Base-by-base conservation (phyloP, 257 asterid genomes). In the Solanum medicagineum region DNA sequence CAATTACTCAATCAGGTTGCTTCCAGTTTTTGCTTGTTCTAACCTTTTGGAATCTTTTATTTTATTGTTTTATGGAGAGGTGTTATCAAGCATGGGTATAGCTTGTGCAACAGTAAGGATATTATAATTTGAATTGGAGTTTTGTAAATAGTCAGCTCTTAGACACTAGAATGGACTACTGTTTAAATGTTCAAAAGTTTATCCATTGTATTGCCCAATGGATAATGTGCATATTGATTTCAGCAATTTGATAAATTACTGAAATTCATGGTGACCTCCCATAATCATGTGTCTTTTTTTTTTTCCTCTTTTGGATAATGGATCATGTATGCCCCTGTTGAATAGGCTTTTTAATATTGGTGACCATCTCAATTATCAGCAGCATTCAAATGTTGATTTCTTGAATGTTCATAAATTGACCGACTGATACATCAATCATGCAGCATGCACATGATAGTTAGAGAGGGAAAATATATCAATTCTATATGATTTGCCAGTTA, bases 1-100 rank as follows among this genome's bases (percentile, higher is more conserved):
- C 94, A 93, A 87, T 87, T 85, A 83, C 89, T 96, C 69, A 85
- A 88, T 89, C 92, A 93, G 97, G 99, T 95, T 88, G 87, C 73
- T 56, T 17, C 26, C 32, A 86, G 29, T 79, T 70, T 15, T 62
- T 57, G 59, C 60, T 16, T 84, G 51, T 54, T 74, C 55, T 29
- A n/a, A 63, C 15, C 57, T 68, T 53, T 24, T 54, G 80, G 70
- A 51, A 70, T 26, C 26, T 84, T 32, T 42, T 11, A 47, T 84
- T 59, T 69, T 66, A 49, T 53, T 84, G 55, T 83, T 82, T 20
- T 40, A 22, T 22, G 62, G 62, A 77, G 83, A 51, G 83, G 47
- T 51, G 62, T 19, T 19, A 77, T 53, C 60, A 53, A 24, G 60
- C 65, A 77, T 16, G 24, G 22, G 44, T n/a, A 77, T 51, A 24